Base-by-base conservation (phyloP, 208 protist species). In the Leishmania amazonensis region DNA sequence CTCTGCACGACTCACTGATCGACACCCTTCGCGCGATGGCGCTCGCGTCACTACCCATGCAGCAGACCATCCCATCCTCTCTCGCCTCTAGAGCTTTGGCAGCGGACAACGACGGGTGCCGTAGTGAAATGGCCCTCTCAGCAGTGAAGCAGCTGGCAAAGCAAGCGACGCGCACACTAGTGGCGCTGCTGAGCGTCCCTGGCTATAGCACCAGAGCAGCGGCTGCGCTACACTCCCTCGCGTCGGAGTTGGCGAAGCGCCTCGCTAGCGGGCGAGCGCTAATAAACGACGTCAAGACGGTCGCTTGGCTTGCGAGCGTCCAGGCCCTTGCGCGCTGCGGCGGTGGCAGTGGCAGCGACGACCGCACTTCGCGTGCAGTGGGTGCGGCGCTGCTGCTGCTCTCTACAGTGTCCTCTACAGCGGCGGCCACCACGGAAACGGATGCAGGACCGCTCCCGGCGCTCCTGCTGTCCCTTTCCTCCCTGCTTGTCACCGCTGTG, bases 281-380 rank as follows among this genome's bases (percentile, higher is more conserved):
- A 31, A 86, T 78, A 31, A 86, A 79, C 65, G 77, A 86, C 35
- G 79, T 74, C 4, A 80, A 86, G 67, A 77, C 78, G 11, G 73
- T 86, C 24, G 78, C 78, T 15, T 86, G 83, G 83, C 83, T 86
- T 58, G 83, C 83, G 3, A 86, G 83, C 28, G 53, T 86, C 47
- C 71, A 53, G 47, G 83, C 75, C 28, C 51, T 86, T 68, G 60
- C 58, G 53, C 65, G 28, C 54, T 73, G 68, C 45, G 13, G 54
- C 15, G 3, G n/a, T 13, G 35, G 19, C 60, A 40, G 47, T 65
- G 19, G 47, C 64, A 8, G 47, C 45, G n/a, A 65, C 53, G 15
- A 42, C 74, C 13, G 54, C 49, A 31, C 5, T 47, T 9, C 42
- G n/a, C 68, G 42, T 9, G 42, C 19, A 42, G 60, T 28, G 5